A percentile compares a stretch with the other conserved stretches of the same genome.
Conservation (phyloP, 2,329 filamentous ascomycete genomes). For the Ophiocordyceps sinensis region DNA sequence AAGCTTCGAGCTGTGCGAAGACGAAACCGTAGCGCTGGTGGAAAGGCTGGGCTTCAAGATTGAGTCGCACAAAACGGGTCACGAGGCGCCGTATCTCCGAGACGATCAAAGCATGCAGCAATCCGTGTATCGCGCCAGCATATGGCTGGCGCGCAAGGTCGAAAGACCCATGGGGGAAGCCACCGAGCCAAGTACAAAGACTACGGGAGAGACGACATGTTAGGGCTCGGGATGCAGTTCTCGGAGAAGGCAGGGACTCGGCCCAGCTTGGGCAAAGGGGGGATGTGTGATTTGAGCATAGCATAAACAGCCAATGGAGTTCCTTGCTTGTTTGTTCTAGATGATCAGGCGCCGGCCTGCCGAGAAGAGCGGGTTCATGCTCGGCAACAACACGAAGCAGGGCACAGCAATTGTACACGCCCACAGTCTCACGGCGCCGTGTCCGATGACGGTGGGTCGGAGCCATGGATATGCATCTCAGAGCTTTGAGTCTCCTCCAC, state of each 20-base stretch:
- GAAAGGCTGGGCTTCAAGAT: conserved; percentile 63
- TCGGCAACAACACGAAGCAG: no score
- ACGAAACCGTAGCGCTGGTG: conserved; percentile 71
- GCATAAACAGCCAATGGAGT: no score
- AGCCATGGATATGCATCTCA: conserved; percentile 9
- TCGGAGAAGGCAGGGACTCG: neutral
- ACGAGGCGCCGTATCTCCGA: conserved; percentile 76
- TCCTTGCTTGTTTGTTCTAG: no score
- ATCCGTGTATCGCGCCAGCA: conserved; percentile 63
- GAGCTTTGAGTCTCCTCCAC: conserved; percentile 23
- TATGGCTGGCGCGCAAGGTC: conserved; percentile 74
- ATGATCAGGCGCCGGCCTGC: no score
- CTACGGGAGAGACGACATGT: neutral
- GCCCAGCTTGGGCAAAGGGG: no score
- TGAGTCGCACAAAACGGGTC: conserved; percentile 41
- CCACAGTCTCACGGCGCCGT: no score
- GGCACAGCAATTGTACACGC: no score
- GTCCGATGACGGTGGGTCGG: neutral
- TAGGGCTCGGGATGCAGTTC: no score
- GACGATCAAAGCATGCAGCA: conserved; percentile 75
- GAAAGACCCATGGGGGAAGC: conserved; percentile 4
- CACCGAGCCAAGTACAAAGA: neutral
- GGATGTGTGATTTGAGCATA: no score
- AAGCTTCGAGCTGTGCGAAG: conserved; percentile 76
- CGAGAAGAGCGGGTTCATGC: no score